Base-by-base conservation (phyloP, 495 filamentous ascomycete genomes). In the Aspergillus nidulans region DNA sequence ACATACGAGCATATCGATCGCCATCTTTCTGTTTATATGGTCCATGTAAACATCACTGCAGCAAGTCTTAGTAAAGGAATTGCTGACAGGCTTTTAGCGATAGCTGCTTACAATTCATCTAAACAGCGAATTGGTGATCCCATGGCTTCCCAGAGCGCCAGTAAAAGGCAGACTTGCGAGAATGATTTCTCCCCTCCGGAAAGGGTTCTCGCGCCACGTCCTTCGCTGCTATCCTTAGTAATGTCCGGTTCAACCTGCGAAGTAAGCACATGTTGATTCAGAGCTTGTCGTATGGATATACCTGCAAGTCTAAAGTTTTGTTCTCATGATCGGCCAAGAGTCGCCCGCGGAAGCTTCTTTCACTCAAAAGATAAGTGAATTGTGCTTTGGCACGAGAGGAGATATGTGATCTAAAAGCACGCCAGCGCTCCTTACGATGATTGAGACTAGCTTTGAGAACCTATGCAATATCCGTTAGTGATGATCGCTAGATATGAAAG, bases 91-190 rank as follows among this genome's bases (percentile, higher is more conserved):
- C 38, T 41, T 23, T 7, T 23, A 44, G 16, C n/a, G 6, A 6
- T 6, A 15, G 20, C n/a, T 23, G 45, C 81, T 59, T 69, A 86
- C 83, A 97, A 99, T 72, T 99, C 94, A 70, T 99, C 94, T 45
- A 99, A 79, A 65, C 95, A 97, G 36, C 94, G 82, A 50, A 99
- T 85, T 0, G 92, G 92, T 10, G 88, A 90, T 6, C 92, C 92
- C 92, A 99, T 97, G 38, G 94, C 95, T 65, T 97, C 94, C 94
- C 94, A 98, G 19, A 98, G 85, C 18, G 89, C 81, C 25, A 99
- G 77, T 36, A 99, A 74, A 49, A 99, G 77, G 67, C 94, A 99
- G 53, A 97, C 92, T 12, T 91, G 94, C 1, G 92, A 95, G 73
- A 97, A 99, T 0, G 91, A 96, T 66, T 97, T 97, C 70, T 99